Evolutionary conservation across 345 rosid species (phyloP).

Genomic region (Laguncularia racemosa): DNA sequence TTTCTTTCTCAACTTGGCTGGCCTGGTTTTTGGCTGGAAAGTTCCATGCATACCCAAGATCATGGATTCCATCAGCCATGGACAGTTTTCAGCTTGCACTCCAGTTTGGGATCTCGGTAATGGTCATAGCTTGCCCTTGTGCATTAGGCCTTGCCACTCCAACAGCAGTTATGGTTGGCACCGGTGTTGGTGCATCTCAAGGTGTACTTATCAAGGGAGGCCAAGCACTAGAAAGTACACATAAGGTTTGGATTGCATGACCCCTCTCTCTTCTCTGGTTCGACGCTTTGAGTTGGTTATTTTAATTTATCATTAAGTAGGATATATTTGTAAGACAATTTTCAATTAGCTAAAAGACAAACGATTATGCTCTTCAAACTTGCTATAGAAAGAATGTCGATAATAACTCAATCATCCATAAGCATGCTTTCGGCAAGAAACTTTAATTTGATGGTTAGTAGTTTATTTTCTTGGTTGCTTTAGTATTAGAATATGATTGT

Average conservation of each 20-base stretch:
- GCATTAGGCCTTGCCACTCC: constrained; percentile 98
- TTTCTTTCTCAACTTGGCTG: constrained; percentile 83
- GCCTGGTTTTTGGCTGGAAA: constrained; percentile 87
- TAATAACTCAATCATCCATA: too few species aligned
- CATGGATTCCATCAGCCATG: constrained; percentile 95
- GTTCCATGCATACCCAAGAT: constrained; percentile 65
- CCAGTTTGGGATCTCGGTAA: constrained; percentile 96
- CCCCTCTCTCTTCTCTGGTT: neutral
- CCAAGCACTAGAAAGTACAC: constrained; percentile 83
- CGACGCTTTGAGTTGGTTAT: neutral
- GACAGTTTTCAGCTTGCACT: constrained; percentile 90
- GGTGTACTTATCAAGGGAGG: constrained; percentile 96
- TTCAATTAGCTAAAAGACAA: too few species aligned
- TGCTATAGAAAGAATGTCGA: too few species aligned
- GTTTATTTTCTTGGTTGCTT: too few species aligned
- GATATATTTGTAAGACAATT: too few species aligned
- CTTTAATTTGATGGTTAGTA: too few species aligned
- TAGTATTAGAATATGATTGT: too few species aligned
- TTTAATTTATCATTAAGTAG: neutral
- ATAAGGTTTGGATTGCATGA: constrained; percentile 38
- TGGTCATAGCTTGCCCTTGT: constrained; percentile 99
- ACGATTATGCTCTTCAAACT: too few species aligned
- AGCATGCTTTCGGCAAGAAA: too few species aligned
- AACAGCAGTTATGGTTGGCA: constrained; percentile 98
- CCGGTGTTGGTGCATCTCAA: constrained; percentile 97